Evolutionary conservation across 2,329 filamentous ascomycete species (phyloP).

Genomic region (Ophiostoma montium): DNA sequence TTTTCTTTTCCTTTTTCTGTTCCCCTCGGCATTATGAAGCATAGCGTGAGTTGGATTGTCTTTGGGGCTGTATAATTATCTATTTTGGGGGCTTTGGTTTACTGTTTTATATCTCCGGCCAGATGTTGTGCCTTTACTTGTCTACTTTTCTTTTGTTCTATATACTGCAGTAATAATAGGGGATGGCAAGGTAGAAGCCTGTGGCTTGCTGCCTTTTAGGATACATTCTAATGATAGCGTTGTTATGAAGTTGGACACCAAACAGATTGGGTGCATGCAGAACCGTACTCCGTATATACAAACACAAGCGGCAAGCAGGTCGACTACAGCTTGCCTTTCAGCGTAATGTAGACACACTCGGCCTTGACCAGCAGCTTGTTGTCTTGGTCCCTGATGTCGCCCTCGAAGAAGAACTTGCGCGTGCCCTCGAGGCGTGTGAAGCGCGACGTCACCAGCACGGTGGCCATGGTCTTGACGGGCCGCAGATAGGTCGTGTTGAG

Average conservation of each 20-base stretch:
- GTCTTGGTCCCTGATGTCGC: conserved; percentile 32
- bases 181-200: not conserved
- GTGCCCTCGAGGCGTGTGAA: conserved; percentile 30
- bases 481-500: conserved; percentile 40
- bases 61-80: not conserved
- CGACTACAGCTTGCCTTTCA: conserved; percentile 12
- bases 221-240: conserved; percentile 5
- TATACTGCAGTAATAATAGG: not conserved
- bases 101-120: conserved; percentile 1
- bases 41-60: conserved; percentile 10
- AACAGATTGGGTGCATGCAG: conserved; percentile 7
- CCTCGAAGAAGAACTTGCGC: conserved; percentile 39
- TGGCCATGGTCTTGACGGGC: conserved; percentile 35
- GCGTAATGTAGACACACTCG: conserved; percentile 34
- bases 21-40: conserved; percentile 9
- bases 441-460: conserved; percentile 31
- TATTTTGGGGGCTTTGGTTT: not conserved
- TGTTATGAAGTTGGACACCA: conserved; percentile 3
- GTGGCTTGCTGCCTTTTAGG: not conserved
- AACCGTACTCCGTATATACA: not conserved
- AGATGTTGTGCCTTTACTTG: conserved; percentile 1
- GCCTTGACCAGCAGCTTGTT: conserved; percentile 34
- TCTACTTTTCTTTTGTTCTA: not conserved
- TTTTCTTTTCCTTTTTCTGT: not conserved
- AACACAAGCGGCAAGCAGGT: not conserved